A percentile compares a stretch with the other conserved stretches of the same genome.
Evolutionary conservation across 345 rosid genomes (phyloP).

Genomic region (Eucalyptus cloeziana): DNA sequence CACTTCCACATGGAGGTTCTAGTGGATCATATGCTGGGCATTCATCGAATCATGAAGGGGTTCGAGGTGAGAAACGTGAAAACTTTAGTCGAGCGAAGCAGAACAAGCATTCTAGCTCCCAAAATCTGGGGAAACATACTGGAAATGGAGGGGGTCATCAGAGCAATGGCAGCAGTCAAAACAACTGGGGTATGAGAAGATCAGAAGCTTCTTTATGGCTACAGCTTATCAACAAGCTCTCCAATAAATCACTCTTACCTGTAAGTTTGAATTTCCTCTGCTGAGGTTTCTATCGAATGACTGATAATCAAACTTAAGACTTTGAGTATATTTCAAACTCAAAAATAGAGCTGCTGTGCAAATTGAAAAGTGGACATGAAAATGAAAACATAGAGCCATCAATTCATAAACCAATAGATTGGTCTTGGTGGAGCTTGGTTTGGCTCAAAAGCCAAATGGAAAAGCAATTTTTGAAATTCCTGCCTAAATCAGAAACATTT

Average conservation of each 20-base stretch:
- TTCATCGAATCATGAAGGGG: conserved; percentile 43
- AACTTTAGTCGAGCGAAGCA: conserved; percentile 47
- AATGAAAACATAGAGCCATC: background rate
- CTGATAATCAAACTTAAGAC: background rate
- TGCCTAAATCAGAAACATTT: background rate
- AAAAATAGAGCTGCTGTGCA: background rate
- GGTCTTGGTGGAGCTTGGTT: background rate
- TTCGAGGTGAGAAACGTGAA: conserved; percentile 61
- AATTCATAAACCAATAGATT: background rate
- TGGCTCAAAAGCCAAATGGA: background rate
- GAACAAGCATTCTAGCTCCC: conserved; percentile 59
- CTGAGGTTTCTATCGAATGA: background rate
- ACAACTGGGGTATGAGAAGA: conserved; percentile 63
- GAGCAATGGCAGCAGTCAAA: conserved; percentile 42
- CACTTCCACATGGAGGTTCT: conserved; percentile 23
- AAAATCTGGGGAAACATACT: conserved; percentile 28
- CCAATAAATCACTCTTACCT: conserved; percentile 73
- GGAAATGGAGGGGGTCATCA: conserved; percentile 24
- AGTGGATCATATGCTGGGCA: conserved; percentile 32
- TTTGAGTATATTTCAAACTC: background rate
- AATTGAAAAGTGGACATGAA: background rate
- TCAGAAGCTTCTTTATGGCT: conserved; percentile 75
- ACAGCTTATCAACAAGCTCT: conserved; percentile 76
- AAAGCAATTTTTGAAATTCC: background rate
- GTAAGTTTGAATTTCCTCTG: conserved; percentile 28